Evolutionary conservation across 371 early-diverging fungal species (phyloP).

Genomic region (Mortierella sp.): DNA sequence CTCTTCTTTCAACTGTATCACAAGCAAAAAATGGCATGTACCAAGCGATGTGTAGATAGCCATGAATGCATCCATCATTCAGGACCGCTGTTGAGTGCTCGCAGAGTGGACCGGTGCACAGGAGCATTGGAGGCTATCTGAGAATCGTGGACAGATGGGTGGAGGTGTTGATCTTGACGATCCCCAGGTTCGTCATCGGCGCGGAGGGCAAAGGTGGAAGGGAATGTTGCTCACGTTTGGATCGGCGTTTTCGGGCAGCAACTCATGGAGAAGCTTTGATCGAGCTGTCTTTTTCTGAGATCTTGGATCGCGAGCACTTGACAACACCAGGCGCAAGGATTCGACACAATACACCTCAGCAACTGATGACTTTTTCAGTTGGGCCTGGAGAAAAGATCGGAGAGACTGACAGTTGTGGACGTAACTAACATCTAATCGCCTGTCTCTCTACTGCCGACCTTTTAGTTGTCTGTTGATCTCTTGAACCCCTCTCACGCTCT

Average conservation of each 20-base stretch:
- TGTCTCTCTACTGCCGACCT: neutral
- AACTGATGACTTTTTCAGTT: too few species aligned
- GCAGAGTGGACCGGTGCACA: neutral
- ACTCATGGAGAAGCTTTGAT: constrained; percentile 37
- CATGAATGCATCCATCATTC: constrained; percentile 16
- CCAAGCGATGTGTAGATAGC: constrained; percentile 2
- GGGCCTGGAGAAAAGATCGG: too few species aligned
- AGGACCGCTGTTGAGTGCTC: neutral
- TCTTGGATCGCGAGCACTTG: too few species aligned
- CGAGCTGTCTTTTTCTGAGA: too few species aligned
- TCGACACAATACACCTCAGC: too few species aligned
- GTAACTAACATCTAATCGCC: constrained; percentile 36
- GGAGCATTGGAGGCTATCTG: too few species aligned
- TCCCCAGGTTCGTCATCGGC: too few species aligned
- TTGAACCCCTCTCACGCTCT: constrained; percentile 96
- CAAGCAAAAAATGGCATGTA: constrained; percentile 50
- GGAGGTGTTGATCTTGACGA: too few species aligned
- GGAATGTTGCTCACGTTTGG: too few species aligned
- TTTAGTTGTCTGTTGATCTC: constrained; percentile 97
- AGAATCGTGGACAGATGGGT: too few species aligned
- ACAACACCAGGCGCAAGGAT: too few species aligned
- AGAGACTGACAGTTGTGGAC: neutral
- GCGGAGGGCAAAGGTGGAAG: too few species aligned
- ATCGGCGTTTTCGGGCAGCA: neutral
- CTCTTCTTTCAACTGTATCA: constrained; percentile 35